Base-by-base conservation (phyloP, 2,329 filamentous ascomycete species). In the Alternaria arbusti region DNA sequence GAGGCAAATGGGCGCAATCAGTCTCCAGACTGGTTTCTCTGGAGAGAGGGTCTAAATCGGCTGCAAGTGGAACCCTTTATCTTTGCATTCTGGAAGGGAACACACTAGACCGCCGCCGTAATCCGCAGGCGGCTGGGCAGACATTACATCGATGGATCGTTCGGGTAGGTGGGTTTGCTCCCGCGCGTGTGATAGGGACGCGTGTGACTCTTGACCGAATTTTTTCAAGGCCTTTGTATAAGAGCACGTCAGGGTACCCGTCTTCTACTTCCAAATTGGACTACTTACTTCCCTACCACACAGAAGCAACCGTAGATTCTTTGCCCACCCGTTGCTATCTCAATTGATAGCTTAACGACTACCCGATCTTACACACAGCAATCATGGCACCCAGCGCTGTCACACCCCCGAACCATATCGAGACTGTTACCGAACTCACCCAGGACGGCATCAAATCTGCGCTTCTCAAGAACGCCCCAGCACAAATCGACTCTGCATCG, bases 311-410 rank as follows among this genome's bases (percentile, higher is more conserved):
- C 47, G 44, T 51, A 51, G 6, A 13, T n/a, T 51, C 49, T 51
- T 3, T 17, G 5, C 3, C 46, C 4, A 30, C 22, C 40, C 32
- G 32, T 40, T 44, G 13, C 22, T 44, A 43, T 44, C 44, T 43
- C 59, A 28, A 57, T 52, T 47, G 26, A 10, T 12, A 25, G 17
- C 36, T 25, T 43, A n/a, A 52, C 43, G 6, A 52, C 22, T 22
- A 28, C n/a, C 22, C 30, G 4, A 36, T 15, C 10, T 23, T n/a
- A 22, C 20, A 45, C 28, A 22, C 12, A 52, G 22, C 54, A 61
- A 44, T 25, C 15, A 78, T 79, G 77, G 57, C 76, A 56, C 74
- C 76, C 51, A 77, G 75, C 43, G 75, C 76, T 17, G 54, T 78
- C 46, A 77, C 77, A 54, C 77, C 77, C 52, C 72, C 70, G 17